A percentile compares a stretch with the other conserved stretches of the same genome.
These are phyloP conservation scores for Sordaria brevicollis DNA, from an alignment of 495 filamentous ascomycete species.

Conservation along the genomic window DNA sequence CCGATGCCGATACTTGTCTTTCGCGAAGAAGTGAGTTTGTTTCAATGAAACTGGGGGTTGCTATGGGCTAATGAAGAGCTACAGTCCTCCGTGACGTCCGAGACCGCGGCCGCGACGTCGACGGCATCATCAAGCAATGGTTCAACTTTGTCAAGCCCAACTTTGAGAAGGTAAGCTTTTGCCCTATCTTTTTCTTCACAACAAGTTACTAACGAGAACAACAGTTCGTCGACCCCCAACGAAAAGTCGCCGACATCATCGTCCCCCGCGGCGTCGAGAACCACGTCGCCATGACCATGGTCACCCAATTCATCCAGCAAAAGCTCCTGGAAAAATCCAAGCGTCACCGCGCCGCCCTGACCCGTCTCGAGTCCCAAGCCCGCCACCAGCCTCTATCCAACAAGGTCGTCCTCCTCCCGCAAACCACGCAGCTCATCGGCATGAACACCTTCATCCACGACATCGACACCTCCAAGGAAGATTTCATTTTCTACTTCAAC, in stretches of 20 bases:
- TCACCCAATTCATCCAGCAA: conserved; percentile 77
- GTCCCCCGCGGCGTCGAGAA: conserved; percentile 92
- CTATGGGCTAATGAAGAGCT: background rate
- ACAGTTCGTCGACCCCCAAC: conserved; percentile 80
- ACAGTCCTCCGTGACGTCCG: conserved; percentile 76
- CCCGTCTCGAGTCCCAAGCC: conserved; percentile 55
- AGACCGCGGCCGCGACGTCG: conserved; percentile 76
- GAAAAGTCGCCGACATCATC: conserved; percentile 83
- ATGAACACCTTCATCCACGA: conserved; percentile 89
- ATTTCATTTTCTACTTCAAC: conserved; percentile 97
- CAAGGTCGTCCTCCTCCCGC: conserved; percentile 59
- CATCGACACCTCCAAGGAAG: conserved; percentile 67
- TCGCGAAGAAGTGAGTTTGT: conserved; percentile 68
- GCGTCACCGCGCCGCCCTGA: conserved; percentile 66
- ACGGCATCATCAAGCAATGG: conserved; percentile 98
- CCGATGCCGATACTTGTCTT: conserved; percentile 87
- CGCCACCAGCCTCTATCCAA: conserved; percentile 60
- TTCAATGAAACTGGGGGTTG: background rate
- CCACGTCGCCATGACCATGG: conserved; percentile 84
- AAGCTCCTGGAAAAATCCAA: conserved; percentile 78
- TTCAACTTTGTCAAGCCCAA: conserved; percentile 93
- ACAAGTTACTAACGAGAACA: background rate
- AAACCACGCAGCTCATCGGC: conserved; percentile 66
- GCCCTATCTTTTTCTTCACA: background rate
- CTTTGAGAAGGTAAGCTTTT: conserved; percentile 48